phyloP scores from a whole-genome alignment of 345 rosid genomes.

The Psidium friedrichsthalianum region DNA sequence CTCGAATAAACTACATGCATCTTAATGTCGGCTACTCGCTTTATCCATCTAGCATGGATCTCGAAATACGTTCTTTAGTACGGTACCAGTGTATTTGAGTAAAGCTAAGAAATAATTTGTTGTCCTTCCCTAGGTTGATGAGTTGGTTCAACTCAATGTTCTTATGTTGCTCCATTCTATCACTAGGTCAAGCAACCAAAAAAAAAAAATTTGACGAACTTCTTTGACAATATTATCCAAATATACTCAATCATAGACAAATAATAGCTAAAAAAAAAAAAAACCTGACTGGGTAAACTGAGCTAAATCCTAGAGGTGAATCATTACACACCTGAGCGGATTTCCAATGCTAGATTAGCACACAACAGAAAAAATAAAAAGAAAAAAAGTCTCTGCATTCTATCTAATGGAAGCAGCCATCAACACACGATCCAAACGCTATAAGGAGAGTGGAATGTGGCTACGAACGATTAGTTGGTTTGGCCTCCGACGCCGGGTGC shows the following conservation, averaged over 20 bases:
- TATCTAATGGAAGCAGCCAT: not conserved
- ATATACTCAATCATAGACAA: not conserved
- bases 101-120: not conserved
- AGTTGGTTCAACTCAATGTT: not conserved
- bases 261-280: not conserved
- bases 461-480: not conserved
- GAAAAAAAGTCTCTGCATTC: not conserved
- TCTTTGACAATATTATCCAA: not conserved
- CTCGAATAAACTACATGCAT: not conserved
- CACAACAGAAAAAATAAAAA: not conserved
- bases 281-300: not conserved
- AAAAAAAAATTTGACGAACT: not conserved
- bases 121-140: not conserved
- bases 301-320: not conserved
- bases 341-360: not conserved
- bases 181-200: not conserved
- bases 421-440: not conserved
- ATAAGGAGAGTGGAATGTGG: not conserved
- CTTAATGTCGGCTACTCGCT: not conserved
- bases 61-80: not conserved
- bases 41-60: not conserved
- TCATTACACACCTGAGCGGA: not conserved
- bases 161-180: not conserved
- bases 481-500: slow-evolving; percentile 1
- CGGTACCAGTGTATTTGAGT: not conserved